Base-by-base conservation (phyloP, 306 rosid species). In the cucumber (Cucumis sativus) region DNA sequence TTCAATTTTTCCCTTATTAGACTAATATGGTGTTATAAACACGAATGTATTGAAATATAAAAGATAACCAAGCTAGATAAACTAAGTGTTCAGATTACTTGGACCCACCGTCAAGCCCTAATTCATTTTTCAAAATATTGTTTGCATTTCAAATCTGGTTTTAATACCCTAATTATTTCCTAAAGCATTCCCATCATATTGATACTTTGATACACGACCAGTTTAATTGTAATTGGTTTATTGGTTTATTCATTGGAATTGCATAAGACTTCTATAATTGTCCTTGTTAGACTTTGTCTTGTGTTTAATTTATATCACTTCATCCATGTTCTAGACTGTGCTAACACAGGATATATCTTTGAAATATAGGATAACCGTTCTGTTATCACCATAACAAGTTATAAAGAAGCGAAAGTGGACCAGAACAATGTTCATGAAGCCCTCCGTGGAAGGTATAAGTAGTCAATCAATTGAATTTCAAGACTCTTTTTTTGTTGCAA, bases 371-470 rank as follows among this genome's bases (percentile, higher is more conserved):
- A 62, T 17, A 62, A 20, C 59, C 56, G 12, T 62, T 52, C 71
- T 61, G 70, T 18, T 43, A 77, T 17, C 47, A 41, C 67, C 23
- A 20, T 23, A 40, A 25, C 71, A 39, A 60, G 58, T 77, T 47
- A 82, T 65, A 61, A 40, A 74, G 58, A 49, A 41, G 81, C 60
- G 79, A 81, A 33, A 62, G 61, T 79, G 66, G 49, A 58, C 55
- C 79, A 75, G 80, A 76, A 77, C 51, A 78, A 77, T 80, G 77
- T 13, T 75, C 37, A 57, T 68, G 85, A 9, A 71, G 35, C 81
- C 74, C 74, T 83, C 60, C 13, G 57, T 6, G 70, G 52, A 87
- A 88, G 97, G 97, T 91, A 83, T 59, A 76, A 37, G 74, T 80
- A 52, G 60, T 65, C 49, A 45, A 77, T 80, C 61, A 20, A 43